Base-by-base conservation (phyloP, 1,284 basidiomycete species). In the Ceratobasidium papillatum region DNA sequence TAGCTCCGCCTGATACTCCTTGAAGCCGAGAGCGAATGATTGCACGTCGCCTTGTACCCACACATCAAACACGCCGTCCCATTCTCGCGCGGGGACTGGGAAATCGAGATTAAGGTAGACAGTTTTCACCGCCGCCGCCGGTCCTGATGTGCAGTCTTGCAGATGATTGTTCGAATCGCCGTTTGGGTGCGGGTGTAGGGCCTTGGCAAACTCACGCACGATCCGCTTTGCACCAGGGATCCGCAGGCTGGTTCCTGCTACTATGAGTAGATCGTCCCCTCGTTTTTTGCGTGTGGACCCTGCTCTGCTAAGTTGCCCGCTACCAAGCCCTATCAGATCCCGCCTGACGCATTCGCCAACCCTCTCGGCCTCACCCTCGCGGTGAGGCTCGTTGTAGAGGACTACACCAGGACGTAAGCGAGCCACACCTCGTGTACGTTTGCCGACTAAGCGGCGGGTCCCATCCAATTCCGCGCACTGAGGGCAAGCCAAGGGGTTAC, bases 171-270 rank as follows among this genome's bases (percentile, higher is more conserved):
- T 81, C 75, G 41, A 32, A n/a, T 79, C 79, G 32, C 4, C 45
- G 45, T 47, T 47, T 12, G 82, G 79, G 32, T 80, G 76, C 11
- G 74, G 62, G 30, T 76, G 74, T 12, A 77, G 74, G n/a, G 77
- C 63, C 71, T 78, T 74, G 73, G 77, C 65, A 74, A 71, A 54
- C 82, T 98, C 95, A 76, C 94, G 89, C 36, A 97, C 94, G 80
- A 98, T 94, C 77, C 94, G 86, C 82, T 97, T 98, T 63, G 96
- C 96, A 11, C 96, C 96, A 1, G 94, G 95, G 9, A 98, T 94
- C 77, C 91, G 89, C 73, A 98, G 84, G 80, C 91, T 94, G 61
- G 96, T 98, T 43, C 96, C 96, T 17, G 94, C 95, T 9, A 98
- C 96, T 63, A 98, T 84, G 58, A 98, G 84, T 61, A 96, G 82